Conservation (phyloP, 2,329 filamentous ascomycete species). For the Clonostachys rhizophaga region DNA sequence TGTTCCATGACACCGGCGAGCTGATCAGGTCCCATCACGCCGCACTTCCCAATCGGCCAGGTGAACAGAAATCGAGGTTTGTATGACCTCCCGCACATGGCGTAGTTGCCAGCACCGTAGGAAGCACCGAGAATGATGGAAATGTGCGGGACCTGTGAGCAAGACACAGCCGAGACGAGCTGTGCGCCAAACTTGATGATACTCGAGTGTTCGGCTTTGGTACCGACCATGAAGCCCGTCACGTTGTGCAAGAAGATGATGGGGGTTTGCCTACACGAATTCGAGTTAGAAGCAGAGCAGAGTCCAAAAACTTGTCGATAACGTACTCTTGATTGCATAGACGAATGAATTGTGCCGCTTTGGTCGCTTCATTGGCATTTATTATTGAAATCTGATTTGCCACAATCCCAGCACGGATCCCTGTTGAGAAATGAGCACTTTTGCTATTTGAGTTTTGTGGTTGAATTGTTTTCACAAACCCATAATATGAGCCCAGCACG, state of each 20-base stretch:
- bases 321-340: conserved; percentile 33
- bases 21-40: conserved; percentile 15
- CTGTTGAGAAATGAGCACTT: no score
- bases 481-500: conserved; percentile 27
- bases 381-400: conserved; percentile 34
- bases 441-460: no score
- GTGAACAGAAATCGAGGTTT: conserved; percentile 33
- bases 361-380: conserved; percentile 28
- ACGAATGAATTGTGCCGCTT: conserved; percentile 34
- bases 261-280: conserved; percentile 18
- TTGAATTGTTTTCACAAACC: conserved; percentile 5
- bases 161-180: conserved; percentile 35
- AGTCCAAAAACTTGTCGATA: no score
- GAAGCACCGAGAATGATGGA: conserved; percentile 36
- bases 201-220: conserved; percentile 33
- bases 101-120: conserved; percentile 40
- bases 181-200: conserved; percentile 39
- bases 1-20: conserved; percentile 14
- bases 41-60: conserved; percentile 11
- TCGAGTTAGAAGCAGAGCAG: not conserved
- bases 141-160: conserved; percentile 36
- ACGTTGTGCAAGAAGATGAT: conserved; percentile 41
- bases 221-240: conserved; percentile 41
- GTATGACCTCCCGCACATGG: conserved; percentile 37
- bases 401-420: conserved; percentile 25